These are phyloP conservation scores for Metschnikowia shivogae DNA, from an alignment of 805 yeast species.

Conservation along the genomic window DNA sequence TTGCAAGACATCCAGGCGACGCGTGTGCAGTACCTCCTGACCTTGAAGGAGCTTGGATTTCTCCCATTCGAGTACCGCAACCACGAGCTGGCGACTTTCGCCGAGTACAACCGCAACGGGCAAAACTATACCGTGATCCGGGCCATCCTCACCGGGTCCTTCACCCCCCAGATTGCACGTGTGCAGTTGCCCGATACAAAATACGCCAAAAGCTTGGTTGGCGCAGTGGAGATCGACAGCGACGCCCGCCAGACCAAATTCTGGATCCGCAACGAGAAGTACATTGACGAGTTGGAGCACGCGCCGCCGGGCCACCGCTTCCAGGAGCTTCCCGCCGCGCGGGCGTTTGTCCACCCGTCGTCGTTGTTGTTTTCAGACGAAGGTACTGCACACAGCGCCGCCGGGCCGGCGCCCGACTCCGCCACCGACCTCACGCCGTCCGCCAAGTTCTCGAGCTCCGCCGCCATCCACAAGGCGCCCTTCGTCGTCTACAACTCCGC, in stretches of 20 bases:
- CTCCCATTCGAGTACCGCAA: slow-evolving; percentile 48
- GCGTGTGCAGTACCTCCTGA: slow-evolving; percentile 61
- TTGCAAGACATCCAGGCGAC: slow-evolving; percentile 71
- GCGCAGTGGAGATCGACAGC: slow-evolving; percentile 82
- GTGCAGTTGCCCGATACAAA: slow-evolving; percentile 81
- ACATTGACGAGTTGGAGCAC: slow-evolving; percentile 12
- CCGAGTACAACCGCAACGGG: slow-evolving; percentile 47
- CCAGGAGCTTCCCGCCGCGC: slow-evolving; percentile 46
- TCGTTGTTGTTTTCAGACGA: slow-evolving; percentile 63
- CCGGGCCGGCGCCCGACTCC: slow-evolving; percentile 26
- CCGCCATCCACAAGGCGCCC: slow-evolving; percentile 41
- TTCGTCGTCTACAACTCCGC: slow-evolving; percentile 64
- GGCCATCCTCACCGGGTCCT: slow-evolving; percentile 73
- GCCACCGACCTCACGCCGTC: slow-evolving; percentile 43
- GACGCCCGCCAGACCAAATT: slow-evolving; percentile 70
- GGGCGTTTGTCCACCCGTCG: slow-evolving; percentile 86
- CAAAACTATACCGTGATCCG: slow-evolving; percentile 50
- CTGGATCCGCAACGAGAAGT: slow-evolving; percentile 67
- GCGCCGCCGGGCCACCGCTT: slow-evolving; percentile 6
- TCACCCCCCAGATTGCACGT: slow-evolving; percentile 78
- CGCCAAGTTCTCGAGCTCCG: slow-evolving; percentile 15
- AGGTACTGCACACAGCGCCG: slow-evolving; percentile 19
- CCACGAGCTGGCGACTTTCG: neutral
- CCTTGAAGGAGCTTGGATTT: slow-evolving; percentile 76
- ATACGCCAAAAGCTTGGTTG: slow-evolving; percentile 62